phyloP scores from a whole-genome alignment of 2,329 filamentous ascomycete species.

The Neocucurbitaria cava region DNA sequence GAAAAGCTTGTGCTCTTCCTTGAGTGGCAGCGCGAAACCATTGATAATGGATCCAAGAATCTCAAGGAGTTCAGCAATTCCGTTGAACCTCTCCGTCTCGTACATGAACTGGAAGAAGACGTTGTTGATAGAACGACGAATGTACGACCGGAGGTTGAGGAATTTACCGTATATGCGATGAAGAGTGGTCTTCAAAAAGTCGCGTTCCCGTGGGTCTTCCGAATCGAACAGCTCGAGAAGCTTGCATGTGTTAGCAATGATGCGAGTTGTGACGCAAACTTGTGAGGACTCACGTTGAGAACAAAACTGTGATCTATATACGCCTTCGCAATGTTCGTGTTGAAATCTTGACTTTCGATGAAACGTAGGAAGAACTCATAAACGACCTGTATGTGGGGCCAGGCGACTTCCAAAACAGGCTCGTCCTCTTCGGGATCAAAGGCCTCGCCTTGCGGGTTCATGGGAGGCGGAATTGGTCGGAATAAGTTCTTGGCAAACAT shows the following conservation, averaged over 20 bases:
- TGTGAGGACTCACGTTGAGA: conserved; percentile 64
- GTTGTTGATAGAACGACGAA: conserved; percentile 98
- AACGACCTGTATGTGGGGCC: conserved; percentile 99
- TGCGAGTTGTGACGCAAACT: neutral
- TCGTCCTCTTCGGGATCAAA: conserved; percentile 99
- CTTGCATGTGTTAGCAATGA: conserved; percentile 51
- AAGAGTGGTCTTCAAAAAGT: conserved; percentile 97
- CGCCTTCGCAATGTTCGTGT: conserved; percentile 98
- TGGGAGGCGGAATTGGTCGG: conserved; percentile 92
- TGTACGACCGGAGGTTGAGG: conserved; percentile 95
- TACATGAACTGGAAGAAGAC: conserved; percentile 99
- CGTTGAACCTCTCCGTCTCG: conserved; percentile 98
- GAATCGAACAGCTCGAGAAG: conserved; percentile 98
- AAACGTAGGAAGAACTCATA: conserved; percentile 99
- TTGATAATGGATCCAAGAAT: conserved; percentile 99
- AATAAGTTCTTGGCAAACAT: conserved; percentile 99
- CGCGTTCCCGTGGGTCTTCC: conserved; percentile 92
- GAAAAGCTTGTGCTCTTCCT: conserved; percentile 99
- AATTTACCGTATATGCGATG: conserved; percentile 99
- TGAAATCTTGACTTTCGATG: conserved; percentile 99
- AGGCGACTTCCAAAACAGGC: conserved; percentile 95
- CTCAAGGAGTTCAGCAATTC: conserved; percentile 94
- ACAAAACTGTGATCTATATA: conserved; percentile 99
- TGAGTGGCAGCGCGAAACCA: conserved; percentile 92
- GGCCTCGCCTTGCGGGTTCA: conserved; percentile 97